Conservation (phyloP, 768 basidiomycete genomes). For the Naganishia antarctica region DNA sequence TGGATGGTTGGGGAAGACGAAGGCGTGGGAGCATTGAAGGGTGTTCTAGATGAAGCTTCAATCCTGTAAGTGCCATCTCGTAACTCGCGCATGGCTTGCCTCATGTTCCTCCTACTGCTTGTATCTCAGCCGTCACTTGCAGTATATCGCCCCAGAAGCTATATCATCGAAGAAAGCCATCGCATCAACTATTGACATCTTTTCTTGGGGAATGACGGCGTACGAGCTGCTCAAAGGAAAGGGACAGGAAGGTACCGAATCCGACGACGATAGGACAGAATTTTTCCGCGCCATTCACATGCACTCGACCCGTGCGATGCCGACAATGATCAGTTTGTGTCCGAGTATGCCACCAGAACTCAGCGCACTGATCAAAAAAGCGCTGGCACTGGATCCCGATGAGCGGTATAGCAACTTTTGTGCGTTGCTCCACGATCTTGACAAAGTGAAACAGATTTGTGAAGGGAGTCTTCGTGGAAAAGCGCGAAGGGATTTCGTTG, state of each 20-base stretch:
- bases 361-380: slow-evolving; percentile 37
- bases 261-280: slow-evolving; percentile 24
- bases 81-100: no score
- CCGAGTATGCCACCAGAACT: slow-evolving; percentile 30
- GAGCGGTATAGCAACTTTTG: slow-evolving; percentile 38
- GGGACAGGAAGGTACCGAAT: slow-evolving; percentile 29
- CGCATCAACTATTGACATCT: slow-evolving; percentile 34
- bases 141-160: slow-evolving; percentile 37
- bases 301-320: slow-evolving; percentile 28
- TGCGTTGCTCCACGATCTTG: slow-evolving; percentile 39
- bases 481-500: slow-evolving; percentile 21
- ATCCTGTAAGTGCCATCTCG: slow-evolving; percentile 2
- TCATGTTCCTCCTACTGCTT: no score
- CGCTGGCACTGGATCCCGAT: slow-evolving; percentile 34
- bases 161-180: slow-evolving; percentile 20
- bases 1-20: slow-evolving; percentile 2
- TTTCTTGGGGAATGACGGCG: slow-evolving; percentile 38
- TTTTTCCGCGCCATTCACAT: slow-evolving; percentile 37
- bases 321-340: slow-evolving; percentile 21
- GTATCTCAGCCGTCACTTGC: slow-evolving; percentile 22
- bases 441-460: slow-evolving; percentile 31
- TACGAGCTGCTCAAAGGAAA: slow-evolving; percentile 38
- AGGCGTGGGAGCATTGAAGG: slow-evolving; percentile 3
- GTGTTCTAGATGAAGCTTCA: neutral
- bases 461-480: neutral